Evolutionary conservation across 2,329 filamentous ascomycete species (phyloP).

Genomic region (Colletotrichum viniferum): DNA sequence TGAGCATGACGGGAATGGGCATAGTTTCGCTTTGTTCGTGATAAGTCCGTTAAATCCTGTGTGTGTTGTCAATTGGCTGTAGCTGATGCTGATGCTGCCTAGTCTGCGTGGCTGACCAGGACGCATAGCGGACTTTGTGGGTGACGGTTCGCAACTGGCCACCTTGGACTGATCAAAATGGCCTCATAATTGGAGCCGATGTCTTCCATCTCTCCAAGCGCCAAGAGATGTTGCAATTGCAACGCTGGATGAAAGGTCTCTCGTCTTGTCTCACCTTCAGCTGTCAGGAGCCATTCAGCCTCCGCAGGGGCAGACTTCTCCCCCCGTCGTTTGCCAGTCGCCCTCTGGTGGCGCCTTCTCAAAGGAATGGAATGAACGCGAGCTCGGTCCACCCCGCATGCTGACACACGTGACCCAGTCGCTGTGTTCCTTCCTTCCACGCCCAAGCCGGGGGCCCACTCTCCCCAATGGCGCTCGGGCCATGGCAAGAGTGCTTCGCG

Average conservation of each 20-base stretch:
- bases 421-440: not conserved
- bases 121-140: not conserved
- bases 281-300: not conserved
- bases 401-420: not conserved
- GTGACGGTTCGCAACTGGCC: not conserved
- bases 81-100: not conserved
- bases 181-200: not conserved
- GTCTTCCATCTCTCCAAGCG: not conserved
- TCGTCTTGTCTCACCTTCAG: not conserved
- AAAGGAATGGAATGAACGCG: not conserved
- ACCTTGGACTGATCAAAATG: not conserved
- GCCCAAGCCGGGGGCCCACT: not conserved
- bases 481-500: not conserved
- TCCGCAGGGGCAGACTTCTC: not conserved
- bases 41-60: not conserved
- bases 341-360: not conserved
- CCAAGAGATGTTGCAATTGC: not conserved
- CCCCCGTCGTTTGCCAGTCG: not conserved
- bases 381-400: not conserved
- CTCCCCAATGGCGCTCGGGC: not conserved
- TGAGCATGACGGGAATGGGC: not conserved
- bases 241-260: not conserved
- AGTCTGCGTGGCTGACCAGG: not conserved
- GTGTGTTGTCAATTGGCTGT: not conserved
- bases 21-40: not conserved